Base-by-base conservation (phyloP, 352 stramenopile species). In the Phytophthora podocarpi region DNA sequence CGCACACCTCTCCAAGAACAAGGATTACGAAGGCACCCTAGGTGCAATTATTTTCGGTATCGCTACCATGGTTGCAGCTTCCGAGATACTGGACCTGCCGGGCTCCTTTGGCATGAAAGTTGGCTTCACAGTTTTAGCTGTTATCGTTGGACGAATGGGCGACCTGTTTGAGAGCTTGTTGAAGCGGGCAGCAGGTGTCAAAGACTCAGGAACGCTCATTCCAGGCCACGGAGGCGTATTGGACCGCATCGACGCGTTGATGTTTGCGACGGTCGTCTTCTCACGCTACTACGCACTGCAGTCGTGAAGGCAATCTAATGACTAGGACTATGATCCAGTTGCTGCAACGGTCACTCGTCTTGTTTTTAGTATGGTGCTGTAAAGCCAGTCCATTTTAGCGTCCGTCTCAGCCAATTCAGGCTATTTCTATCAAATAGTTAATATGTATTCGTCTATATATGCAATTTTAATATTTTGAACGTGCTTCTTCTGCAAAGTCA, bases 121-220 rank as follows among this genome's bases (percentile, higher is more conserved):
- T 0, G 68, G 87, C n/a, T 82, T 98, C 37, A 88, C 81, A 0
- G 50, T 98, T 4, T 54, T 98, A 6, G 95, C 90, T 12, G 82
- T 98, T 15, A 74, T 98, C 36, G 70, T 98, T n/a, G 95, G 93
- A 9, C 82, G 97, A 12, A 82, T 98, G 27, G 96, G 96, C 8
- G 95, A 98, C 67, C 71, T 99, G 30, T 98, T 97, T n/a, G 93
- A 97, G 47, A 97, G 85, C 30, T 93, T 99, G 71, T 64, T 99
- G 24, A 98, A 99, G 75, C 82, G 94, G 10, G 93, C 98, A 56
- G 93, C 93, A 1, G 88, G 84, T 0, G 74, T 99, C 27, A 98
- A 98, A 64, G 93, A 98, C 63, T 98, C 95, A 41, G 95, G 96
- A 7, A 84, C 88, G 42, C 65, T 99, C 8, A 96, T 98, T 54